These are phyloP conservation scores for Breviolum minutum DNA, from an alignment of 73 alveolate genomes.

Conservation along the genomic window DNA sequence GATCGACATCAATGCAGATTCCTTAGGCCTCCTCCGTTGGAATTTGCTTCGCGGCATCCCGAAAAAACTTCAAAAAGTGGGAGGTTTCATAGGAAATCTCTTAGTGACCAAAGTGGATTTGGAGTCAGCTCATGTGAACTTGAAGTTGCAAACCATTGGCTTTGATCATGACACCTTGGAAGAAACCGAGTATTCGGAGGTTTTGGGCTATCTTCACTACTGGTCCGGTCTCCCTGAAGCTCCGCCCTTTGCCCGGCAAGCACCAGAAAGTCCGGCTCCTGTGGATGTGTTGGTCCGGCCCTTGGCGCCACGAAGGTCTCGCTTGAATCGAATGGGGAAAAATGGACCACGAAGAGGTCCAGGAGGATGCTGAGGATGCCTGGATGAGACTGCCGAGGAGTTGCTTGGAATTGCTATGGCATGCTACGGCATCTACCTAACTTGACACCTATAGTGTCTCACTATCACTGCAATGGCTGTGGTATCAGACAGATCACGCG, in stretches of 20 bases:
- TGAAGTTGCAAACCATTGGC: constrained; percentile 42
- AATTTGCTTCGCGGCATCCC: not conserved
- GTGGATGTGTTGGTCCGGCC: not conserved
- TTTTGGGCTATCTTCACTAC: constrained; percentile 9
- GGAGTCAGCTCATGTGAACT: not conserved
- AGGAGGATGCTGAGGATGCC: not conserved
- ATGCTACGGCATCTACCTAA: no score
- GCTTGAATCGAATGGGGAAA: not conserved
- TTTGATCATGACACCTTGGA: constrained; percentile 30
- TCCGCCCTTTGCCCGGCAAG: constrained; percentile 1
- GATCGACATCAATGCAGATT: constrained; percentile 33
- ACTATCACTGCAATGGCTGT: no score
- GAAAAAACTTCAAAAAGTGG: constrained; percentile 56
- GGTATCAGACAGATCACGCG: no score
- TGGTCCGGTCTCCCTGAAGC: constrained; percentile 62
- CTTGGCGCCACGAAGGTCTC: not conserved
- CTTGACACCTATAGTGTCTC: no score
- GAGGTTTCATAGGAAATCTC: constrained; percentile 27
- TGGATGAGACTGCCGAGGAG: no score
- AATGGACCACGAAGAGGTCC: not conserved
- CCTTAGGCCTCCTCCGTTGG: constrained; percentile 55
- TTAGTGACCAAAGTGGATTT: not conserved
- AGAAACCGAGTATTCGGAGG: constrained; percentile 8
- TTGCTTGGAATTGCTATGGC: no score
- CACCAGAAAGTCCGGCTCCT: not conserved